These are phyloP conservation scores for Colletotrichum spaethianum DNA, from an alignment of 2,329 filamentous ascomycete species.

Conservation along the genomic window DNA sequence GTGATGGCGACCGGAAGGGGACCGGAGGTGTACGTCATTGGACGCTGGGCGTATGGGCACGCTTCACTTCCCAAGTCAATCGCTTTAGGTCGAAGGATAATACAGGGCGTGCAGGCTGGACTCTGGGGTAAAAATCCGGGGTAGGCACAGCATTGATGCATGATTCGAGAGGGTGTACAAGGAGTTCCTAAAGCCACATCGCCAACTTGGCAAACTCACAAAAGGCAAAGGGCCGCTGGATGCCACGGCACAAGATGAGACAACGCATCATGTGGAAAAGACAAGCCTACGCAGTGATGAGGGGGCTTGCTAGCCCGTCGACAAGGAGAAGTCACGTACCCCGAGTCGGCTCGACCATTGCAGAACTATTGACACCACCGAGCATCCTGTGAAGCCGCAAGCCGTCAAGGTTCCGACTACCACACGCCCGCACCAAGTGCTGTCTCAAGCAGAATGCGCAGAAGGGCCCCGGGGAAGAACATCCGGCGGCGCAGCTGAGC, in stretches of 20 bases:
- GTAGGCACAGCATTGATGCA: neutral
- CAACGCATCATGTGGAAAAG: neutral
- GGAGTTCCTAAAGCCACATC: neutral
- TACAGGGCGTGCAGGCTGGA: neutral
- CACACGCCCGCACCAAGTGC: neutral
- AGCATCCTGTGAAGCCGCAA: no score
- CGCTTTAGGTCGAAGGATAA: neutral
- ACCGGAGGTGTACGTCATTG: neutral
- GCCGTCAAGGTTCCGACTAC: neutral
- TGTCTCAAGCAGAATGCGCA: neutral
- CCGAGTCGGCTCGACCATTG: no score
- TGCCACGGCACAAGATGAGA: neutral
- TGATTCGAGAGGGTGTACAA: neutral
- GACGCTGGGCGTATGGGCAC: neutral
- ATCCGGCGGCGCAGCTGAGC: neutral
- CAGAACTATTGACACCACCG: neutral
- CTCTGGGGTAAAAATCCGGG: neutral
- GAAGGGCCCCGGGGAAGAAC: neutral
- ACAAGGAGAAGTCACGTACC: neutral
- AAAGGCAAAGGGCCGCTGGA: neutral
- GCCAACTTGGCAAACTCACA: neutral
- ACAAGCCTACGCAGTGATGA: no score
- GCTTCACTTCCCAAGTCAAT: neutral
- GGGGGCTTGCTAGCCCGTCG: neutral
- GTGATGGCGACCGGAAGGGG: neutral